Evolutionary conservation across 2,329 filamentous ascomycete species (phyloP).

Genomic region (Mycosphaerella sp.): DNA sequence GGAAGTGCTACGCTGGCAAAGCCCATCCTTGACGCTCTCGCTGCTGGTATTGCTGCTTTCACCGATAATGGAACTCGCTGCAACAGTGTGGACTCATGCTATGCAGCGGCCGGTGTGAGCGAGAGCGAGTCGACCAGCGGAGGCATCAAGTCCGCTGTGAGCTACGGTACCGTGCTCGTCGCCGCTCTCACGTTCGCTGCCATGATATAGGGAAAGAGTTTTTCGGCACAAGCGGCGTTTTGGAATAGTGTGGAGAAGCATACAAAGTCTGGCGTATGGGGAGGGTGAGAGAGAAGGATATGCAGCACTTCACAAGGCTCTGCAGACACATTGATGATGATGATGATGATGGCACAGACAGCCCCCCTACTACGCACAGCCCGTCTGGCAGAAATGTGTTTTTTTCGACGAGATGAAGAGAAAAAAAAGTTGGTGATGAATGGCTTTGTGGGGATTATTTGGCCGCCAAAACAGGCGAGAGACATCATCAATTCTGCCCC

Average conservation of each 20-base stretch:
- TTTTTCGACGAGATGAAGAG: too few relatives aligned
- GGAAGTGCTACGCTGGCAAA: constrained; percentile 3
- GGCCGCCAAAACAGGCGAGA: too few relatives aligned
- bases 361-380: too few relatives aligned
- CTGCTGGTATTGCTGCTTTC: constrained; percentile 10
- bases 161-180: constrained; percentile 1
- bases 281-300: background rate
- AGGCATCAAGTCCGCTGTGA: background rate
- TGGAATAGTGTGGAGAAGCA: background rate
- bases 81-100: background rate
- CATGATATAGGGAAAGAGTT: background rate
- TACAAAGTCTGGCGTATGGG: background rate
- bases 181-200: constrained; percentile 4
- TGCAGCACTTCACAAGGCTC: background rate
- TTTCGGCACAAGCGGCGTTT: background rate
- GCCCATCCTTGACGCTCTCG: constrained; percentile 5
- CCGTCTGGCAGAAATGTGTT: too few relatives aligned
- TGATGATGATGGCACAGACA: too few relatives aligned
- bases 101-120: background rate
- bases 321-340: too few relatives aligned
- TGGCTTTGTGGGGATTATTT: too few relatives aligned
- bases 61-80: constrained; percentile 7
- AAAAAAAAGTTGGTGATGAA: too few relatives aligned
- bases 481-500: too few relatives aligned
- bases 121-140: background rate